Evolutionary conservation across 345 rosid species (phyloP).

Genomic region (Aquilaria malaccensis): DNA sequence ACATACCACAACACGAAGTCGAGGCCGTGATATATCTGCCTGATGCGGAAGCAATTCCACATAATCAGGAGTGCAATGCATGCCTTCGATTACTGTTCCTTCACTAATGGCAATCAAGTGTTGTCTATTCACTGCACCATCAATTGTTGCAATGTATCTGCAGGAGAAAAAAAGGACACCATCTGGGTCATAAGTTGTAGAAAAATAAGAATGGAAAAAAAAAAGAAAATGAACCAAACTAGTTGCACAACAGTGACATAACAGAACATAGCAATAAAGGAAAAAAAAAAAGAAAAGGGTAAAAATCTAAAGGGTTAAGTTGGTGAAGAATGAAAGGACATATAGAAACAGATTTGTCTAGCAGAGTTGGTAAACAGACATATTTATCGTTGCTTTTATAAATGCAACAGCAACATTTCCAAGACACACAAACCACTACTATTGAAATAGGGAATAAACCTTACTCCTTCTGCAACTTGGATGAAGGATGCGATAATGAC

Average conservation of each 20-base stretch:
- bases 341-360: no score
- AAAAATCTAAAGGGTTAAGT: no score
- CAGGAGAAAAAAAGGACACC: not conserved
- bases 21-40: conserved; percentile 56
- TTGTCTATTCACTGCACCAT: conserved; percentile 54
- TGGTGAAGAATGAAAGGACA: not conserved
- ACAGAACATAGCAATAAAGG: no score
- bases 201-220: no score
- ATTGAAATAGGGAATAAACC: conserved; percentile 5
- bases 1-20: conserved; percentile 83
- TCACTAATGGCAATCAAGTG: conserved; percentile 65
- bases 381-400: not conserved
- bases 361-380: no score
- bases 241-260: not conserved
- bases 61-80: conserved; percentile 77
- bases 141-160: conserved; percentile 80
- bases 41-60: conserved; percentile 83
- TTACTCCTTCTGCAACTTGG: conserved; percentile 79
- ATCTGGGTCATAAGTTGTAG: no score
- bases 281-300: no score
- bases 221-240: no score
- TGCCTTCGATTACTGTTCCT: conserved; percentile 70
- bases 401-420: not conserved
- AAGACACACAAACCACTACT: no score
- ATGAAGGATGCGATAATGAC: conserved; percentile 82